Evolutionary conservation across 1,284 basidiomycete species (phyloP).

Genomic region (Retiboletus fuscus): DNA sequence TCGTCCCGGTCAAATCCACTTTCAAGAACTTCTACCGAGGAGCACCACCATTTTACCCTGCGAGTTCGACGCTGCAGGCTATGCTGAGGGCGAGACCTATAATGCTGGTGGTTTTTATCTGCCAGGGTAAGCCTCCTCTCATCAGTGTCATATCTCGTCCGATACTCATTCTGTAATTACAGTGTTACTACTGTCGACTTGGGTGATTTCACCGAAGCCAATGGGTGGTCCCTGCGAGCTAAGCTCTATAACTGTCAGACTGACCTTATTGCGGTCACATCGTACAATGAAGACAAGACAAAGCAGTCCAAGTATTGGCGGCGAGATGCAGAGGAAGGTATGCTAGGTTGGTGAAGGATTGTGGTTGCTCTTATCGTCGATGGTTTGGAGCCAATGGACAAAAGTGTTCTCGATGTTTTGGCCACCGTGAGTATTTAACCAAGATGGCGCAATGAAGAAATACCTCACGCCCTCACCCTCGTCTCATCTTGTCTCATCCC

Average conservation of each 20-base stretch:
- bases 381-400: constrained; percentile 96
- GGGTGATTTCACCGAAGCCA: constrained; percentile 88
- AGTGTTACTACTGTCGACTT: constrained; percentile 95
- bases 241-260: constrained; percentile 91
- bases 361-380: constrained; percentile 93
- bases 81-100: constrained; percentile 64
- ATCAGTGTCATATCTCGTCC: no score
- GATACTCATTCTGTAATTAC: constrained; percentile 65
- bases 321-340: constrained; percentile 85
- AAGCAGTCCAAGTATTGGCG: constrained; percentile 96
- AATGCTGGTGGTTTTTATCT: constrained; percentile 74
- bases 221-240: constrained; percentile 86
- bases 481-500: no score
- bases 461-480: no score
- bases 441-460: constrained; percentile 98
- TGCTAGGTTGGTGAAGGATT: constrained; percentile 93
- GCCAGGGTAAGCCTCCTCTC: constrained; percentile 76
- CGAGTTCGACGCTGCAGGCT: constrained; percentile 60
- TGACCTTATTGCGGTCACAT: constrained; percentile 92
- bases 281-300: constrained; percentile 94
- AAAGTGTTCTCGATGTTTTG: constrained; percentile 89
- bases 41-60: constrained; percentile 67
- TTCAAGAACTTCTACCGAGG: constrained; percentile 62
- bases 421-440: constrained; percentile 91
- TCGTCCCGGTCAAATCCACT: constrained; percentile 68